These are phyloP conservation scores for Calonectria leucothoes DNA, from an alignment of 2,329 filamentous ascomycete species.

Conservation along the genomic window DNA sequence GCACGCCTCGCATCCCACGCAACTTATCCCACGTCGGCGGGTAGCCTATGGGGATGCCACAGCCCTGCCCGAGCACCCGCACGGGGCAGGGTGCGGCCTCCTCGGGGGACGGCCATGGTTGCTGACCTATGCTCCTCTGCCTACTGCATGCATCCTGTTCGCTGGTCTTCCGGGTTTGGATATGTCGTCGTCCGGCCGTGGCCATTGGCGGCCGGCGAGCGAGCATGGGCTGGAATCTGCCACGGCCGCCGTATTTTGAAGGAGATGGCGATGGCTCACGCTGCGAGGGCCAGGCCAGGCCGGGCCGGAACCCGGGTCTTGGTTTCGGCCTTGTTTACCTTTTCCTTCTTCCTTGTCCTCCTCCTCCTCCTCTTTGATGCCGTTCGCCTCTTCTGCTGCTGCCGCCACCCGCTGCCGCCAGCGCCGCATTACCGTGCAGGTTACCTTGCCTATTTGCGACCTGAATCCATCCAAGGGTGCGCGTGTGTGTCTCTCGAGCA, in stretches of 20 bases:
- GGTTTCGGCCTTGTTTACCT: neutral
- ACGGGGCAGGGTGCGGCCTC: slow-evolving; percentile 15
- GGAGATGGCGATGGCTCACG: neutral
- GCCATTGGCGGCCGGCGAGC: slow-evolving; percentile 1
- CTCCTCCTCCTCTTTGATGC: neutral
- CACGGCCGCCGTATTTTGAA: slow-evolving; percentile 7
- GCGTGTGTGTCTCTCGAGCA: neutral
- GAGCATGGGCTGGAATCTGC: neutral
- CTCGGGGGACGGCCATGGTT: neutral
- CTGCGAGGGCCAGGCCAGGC: too few relatives aligned
- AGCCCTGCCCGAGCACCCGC: neutral
- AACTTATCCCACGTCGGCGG: slow-evolving; percentile 12
- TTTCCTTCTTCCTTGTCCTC: neutral
- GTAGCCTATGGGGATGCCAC: slow-evolving; percentile 8
- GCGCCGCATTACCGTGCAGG: slow-evolving; percentile 18
- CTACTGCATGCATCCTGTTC: slow-evolving; percentile 6
- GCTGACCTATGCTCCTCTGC: slow-evolving; percentile 5
- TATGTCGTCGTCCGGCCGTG: neutral
- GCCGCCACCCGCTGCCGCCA: slow-evolving; percentile 8
- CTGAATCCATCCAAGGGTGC: neutral
- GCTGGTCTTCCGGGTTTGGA: slow-evolving; percentile 2
- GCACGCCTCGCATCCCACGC: slow-evolving; percentile 9
- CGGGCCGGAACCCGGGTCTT: neutral
- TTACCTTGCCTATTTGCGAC: slow-evolving; percentile 12
- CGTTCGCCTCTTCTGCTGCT: neutral